Evolutionary conservation across 148 eudicot genomes (phyloP).

Genomic region (Dysphania ambrosioides): DNA sequence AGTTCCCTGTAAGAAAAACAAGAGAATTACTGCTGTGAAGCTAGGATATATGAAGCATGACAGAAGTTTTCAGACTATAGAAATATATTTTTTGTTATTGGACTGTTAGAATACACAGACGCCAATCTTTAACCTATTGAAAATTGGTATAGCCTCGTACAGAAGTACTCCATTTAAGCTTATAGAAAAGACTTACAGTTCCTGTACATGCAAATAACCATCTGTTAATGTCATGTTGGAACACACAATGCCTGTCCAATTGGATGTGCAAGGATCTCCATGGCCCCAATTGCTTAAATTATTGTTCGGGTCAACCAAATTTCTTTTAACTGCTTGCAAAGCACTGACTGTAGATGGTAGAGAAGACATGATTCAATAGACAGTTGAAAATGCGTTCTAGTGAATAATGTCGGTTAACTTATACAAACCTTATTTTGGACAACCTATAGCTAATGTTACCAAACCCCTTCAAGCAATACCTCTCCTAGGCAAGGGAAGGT

Average conservation of each 20-base stretch:
- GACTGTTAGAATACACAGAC: not conserved
- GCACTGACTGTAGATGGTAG: conserved; percentile 30
- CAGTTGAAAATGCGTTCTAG: not conserved
- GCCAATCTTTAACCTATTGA: not conserved
- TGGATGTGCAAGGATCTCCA: conserved; percentile 44
- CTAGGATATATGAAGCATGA: not conserved
- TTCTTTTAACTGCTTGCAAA: conserved; percentile 27
- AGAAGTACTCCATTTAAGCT: not conserved
- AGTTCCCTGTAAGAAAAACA: conserved; percentile 33
- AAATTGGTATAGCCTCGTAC: not conserved
- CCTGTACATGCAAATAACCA: conserved; percentile 44
- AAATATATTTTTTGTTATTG: not conserved
- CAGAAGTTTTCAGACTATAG: not conserved
- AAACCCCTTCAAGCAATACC: not conserved
- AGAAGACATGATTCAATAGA: not conserved
- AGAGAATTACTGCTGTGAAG: not conserved
- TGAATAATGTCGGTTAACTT: not conserved
- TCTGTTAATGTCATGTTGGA: conserved; percentile 24
- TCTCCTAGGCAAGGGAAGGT: not conserved
- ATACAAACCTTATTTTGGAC: not conserved
- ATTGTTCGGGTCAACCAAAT: conserved; percentile 37
- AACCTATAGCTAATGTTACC: not conserved
- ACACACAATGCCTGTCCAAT: conserved; percentile 57
- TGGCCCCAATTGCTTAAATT: conserved; percentile 35
- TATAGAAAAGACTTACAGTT: conserved; percentile 35